phyloP scores from a whole-genome alignment of 2,329 filamentous ascomycete genomes.

The Cercospora nicotianae region DNA sequence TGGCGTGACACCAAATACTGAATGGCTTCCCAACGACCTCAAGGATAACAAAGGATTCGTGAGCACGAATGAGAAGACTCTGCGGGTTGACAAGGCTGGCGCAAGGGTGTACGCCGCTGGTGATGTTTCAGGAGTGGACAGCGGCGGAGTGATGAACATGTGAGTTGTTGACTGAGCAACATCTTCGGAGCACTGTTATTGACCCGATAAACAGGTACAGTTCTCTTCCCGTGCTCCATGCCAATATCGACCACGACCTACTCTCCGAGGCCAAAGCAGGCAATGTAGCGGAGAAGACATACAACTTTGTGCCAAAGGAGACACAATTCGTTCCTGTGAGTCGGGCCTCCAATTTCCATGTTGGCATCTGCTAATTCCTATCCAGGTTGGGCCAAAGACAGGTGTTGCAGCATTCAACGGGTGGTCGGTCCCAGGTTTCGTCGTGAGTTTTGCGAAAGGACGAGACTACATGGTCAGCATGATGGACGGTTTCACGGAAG shows the following conservation, averaged over 20 bases:
- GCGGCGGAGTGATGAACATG: slow-evolving; percentile 47
- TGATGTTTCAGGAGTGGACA: slow-evolving; percentile 48
- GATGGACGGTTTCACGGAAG: slow-evolving; percentile 32
- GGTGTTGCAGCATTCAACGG: slow-evolving; percentile 43
- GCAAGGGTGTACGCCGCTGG: slow-evolving; percentile 52
- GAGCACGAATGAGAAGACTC: slow-evolving; percentile 46
- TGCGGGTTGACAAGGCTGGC: slow-evolving; percentile 49
- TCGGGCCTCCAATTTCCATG: background rate
- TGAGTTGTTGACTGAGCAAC: background rate
- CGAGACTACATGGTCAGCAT: slow-evolving; percentile 39
- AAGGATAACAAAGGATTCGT: slow-evolving; percentile 50
- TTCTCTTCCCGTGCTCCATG: slow-evolving; percentile 43
- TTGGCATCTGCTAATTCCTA: slow-evolving; percentile 21
- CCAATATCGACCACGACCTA: slow-evolving; percentile 52
- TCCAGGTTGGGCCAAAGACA: slow-evolving; percentile 30
- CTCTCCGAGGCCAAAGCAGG: slow-evolving; percentile 35
- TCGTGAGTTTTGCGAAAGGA: slow-evolving; percentile 40
- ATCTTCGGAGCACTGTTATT: background rate
- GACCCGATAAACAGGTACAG: slow-evolving; percentile 23
- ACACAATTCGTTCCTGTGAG: slow-evolving; percentile 34
- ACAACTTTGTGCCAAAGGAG: slow-evolving; percentile 35
- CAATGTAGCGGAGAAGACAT: slow-evolving; percentile 32
- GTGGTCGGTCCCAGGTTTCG: slow-evolving; percentile 37
- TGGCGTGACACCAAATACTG: slow-evolving; percentile 55
- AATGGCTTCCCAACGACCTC: slow-evolving; percentile 52